Percentiles rank a stretch among this genome's conserved stretches.
Evolutionary conservation across 805 yeast species (phyloP).

Genomic region (Suhomyces canberraensis): DNA sequence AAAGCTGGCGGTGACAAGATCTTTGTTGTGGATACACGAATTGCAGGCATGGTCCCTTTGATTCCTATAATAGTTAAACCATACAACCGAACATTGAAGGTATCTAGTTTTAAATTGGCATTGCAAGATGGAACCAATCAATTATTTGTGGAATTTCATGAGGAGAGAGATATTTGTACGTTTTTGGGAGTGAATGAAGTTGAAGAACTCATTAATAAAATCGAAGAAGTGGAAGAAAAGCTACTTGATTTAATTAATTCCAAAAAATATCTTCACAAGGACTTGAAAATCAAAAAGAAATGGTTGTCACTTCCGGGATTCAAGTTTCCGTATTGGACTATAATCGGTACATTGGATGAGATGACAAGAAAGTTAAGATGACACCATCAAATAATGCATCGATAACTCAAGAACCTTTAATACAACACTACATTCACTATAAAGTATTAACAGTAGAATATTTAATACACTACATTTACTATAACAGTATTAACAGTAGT

Average conservation of each 20-base stretch:
- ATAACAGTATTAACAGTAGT: no score
- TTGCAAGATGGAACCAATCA: conserved; percentile 11
- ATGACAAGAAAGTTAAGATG: no score
- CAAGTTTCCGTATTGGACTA: background rate
- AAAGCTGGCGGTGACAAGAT: conserved; percentile 6
- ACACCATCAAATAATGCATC: no score
- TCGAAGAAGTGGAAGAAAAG: conserved; percentile 6
- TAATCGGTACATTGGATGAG: background rate
- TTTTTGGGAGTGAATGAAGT: conserved; percentile 18
- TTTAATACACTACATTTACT: no score
- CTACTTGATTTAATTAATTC: background rate
- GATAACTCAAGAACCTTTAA: no score
- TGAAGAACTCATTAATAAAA: conserved; percentile 10
- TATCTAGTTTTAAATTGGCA: conserved; percentile 20
- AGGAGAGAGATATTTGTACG: conserved; percentile 21
- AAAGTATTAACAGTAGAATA: no score
- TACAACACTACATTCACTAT: no score
- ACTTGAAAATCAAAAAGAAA: background rate
- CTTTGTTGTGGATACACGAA: conserved; percentile 17
- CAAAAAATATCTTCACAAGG: background rate
- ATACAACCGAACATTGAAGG: conserved; percentile 25
- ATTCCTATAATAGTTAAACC: conserved; percentile 26
- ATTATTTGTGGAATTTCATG: conserved; percentile 20
- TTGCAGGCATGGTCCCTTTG: conserved; percentile 16
- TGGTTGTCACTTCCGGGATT: background rate